A percentile compares a stretch with the other conserved stretches of the same genome.
phyloP scores from a whole-genome alignment of 331 rosid species.

The Pyracantha coccinea region DNA sequence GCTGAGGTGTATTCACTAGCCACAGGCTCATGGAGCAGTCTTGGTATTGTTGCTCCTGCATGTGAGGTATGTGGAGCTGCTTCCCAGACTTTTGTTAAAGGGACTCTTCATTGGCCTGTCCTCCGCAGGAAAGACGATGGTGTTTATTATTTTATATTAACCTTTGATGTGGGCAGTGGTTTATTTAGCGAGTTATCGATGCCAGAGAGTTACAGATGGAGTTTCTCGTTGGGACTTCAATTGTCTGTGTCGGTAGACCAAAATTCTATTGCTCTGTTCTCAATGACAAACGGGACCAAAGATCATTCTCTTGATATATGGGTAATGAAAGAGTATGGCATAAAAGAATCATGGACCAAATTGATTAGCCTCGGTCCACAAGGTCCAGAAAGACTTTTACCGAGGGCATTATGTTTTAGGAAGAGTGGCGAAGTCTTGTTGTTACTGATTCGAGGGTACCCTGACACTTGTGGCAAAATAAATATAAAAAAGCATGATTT shows the following conservation, averaged over 20 bases:
- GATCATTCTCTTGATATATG: background rate
- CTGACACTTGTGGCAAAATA: too few relatives aligned
- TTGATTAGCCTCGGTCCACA: background rate
- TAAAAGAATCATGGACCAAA: background rate
- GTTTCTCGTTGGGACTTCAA: background rate
- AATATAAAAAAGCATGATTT: background rate
- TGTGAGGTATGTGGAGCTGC: too few relatives aligned
- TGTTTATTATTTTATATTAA: too few relatives aligned
- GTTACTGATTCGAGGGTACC: background rate
- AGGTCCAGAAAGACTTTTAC: background rate
- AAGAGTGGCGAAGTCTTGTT: background rate
- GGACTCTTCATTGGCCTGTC: too few relatives aligned
- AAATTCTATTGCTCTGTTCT: background rate
- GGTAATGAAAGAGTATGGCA: background rate
- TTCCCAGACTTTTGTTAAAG: too few relatives aligned
- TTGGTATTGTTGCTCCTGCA: too few relatives aligned
- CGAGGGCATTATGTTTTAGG: background rate
- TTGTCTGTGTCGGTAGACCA: background rate
- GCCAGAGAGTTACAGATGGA: background rate
- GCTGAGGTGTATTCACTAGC: too few relatives aligned
- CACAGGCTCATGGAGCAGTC: too few relatives aligned
- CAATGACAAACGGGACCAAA: background rate
- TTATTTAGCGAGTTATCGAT: conserved; percentile 11
- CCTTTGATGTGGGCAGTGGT: conserved; percentile 1
- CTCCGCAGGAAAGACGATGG: too few relatives aligned